A percentile compares a stretch with the other conserved stretches of the same genome.
phyloP scores from a whole-genome alignment of 495 filamentous ascomycete species.

The Neurospora africana region DNA sequence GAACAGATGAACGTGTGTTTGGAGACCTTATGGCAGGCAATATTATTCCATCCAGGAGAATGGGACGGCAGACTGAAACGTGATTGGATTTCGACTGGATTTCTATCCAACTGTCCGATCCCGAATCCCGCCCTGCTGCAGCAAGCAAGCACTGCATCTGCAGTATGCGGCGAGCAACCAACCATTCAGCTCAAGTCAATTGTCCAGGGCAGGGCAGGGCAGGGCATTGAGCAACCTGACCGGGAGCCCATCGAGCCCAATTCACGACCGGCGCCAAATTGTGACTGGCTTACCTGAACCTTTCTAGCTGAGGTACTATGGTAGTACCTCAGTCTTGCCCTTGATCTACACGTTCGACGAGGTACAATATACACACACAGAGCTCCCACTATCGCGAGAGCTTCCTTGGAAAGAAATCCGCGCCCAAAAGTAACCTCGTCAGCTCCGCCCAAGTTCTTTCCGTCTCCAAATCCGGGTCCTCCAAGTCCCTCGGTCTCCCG shows the following conservation, averaged over 20 bases:
- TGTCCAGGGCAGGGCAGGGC: background rate
- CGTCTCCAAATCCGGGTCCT: background rate
- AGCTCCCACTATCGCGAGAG: background rate
- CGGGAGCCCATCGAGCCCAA: background rate
- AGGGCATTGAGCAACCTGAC: background rate
- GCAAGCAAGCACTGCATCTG: background rate
- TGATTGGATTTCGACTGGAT: background rate
- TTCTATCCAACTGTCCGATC: background rate
- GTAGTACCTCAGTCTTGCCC: background rate
- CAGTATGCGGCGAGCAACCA: background rate
- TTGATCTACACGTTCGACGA: background rate
- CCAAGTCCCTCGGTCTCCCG: background rate
- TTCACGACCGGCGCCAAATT: background rate
- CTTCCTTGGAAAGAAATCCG: background rate
- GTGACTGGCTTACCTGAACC: background rate
- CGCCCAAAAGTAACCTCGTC: background rate
- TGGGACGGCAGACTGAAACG: background rate
- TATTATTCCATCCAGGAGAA: background rate
- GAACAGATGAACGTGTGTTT: background rate
- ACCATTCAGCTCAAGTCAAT: background rate
- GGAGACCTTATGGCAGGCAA: background rate
- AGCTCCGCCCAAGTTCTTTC: background rate
- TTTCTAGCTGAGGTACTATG: background rate
- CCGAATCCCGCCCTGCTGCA: background rate
- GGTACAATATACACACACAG: background rate